Evolutionary conservation across 768 basidiomycete species (phyloP), one percentile per base, ranked within the genome.

Genomic region (Leccinum disarticulatum): DNA sequence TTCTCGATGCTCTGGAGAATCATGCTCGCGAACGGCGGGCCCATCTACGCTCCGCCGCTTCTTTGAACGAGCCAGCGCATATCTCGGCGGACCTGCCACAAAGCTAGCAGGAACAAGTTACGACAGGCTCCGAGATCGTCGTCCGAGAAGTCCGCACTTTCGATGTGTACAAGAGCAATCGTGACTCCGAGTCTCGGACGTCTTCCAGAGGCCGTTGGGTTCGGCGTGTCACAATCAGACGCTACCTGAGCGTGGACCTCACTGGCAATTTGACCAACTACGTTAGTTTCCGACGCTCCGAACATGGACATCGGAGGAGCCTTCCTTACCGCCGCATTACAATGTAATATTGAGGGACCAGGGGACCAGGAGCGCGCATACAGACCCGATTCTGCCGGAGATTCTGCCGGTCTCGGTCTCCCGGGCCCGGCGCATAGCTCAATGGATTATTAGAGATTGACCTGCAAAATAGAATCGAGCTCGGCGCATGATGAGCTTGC

Each of bases 141-240:
- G 57, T 56, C 52, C 58, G 53, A 57, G 46, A 53, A 61, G 63
- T 5, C 1, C 52, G 61, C 55, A 48, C 25, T 25, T 55, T 60
- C 59, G 3, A 28, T 22, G 38, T 14, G n/a, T 22, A 22, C n/a
- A 46, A 13, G 19, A 46, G 43, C 10, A 22, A 53, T 36, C 8
- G 33, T 35, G 35, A 22, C 19, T 22, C 43, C 19, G 43, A 6
- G 43, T 13, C 48, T 43, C 41, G n/a, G 35, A 49, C n/a, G 9
- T 59, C 47, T 31, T 49, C 38, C 28, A 56, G 49, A 28, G 33
- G 33, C 33, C 33, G 59, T 54, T 52, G 30, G 15, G 51, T 33
- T 58, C 52, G 54, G 50, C 52, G 56, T 1, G 55, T 13, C 22
- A 22, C 22, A 22, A 22, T 22, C 11, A 13, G 43, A 31, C 51